These are phyloP conservation scores for Pueraria montana DNA, from an alignment of 306 rosid genomes.

Conservation along the genomic window DNA sequence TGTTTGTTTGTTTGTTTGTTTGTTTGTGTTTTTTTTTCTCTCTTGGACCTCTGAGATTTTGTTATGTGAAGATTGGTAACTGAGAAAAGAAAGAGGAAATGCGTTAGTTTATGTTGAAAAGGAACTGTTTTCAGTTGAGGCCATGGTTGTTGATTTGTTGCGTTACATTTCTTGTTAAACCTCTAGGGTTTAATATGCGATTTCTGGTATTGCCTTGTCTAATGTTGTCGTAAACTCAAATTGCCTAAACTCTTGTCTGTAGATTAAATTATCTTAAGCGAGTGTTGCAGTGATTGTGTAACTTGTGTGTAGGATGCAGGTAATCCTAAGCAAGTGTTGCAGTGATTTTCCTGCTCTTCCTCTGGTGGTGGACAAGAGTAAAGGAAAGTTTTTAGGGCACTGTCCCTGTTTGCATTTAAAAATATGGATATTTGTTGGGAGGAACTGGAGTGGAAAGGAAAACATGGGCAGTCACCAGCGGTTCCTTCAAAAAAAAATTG, in stretches of 20 bases:
- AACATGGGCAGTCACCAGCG: conserved; percentile 97
- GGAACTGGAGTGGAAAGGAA: conserved; percentile 97
- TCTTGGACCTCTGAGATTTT: neutral
- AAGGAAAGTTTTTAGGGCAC: conserved; percentile 79
- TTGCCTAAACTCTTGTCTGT: neutral
- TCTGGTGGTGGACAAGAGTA: conserved; percentile 67
- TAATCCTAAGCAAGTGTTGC: conserved; percentile 67
- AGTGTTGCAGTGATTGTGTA: conserved; percentile 51
- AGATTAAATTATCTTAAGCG: neutral
- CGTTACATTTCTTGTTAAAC: neutral
- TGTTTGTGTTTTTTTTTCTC: conserved; percentile 23
- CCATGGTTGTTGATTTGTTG: neutral
- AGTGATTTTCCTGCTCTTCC: conserved; percentile 77
- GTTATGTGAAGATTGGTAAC: neutral
- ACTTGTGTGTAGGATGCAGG: conserved; percentile 64
- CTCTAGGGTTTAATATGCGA: conserved; percentile 26
- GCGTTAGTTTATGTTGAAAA: conserved; percentile 6
- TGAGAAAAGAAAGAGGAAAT: neutral
- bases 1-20: no score
- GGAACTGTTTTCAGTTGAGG: conserved; percentile 1
- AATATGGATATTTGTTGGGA: conserved; percentile 94
- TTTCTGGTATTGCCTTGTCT: conserved; percentile 3
- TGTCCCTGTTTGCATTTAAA: conserved; percentile 83
- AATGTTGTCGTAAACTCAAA: neutral
- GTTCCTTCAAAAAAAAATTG: no score